phyloP scores from a whole-genome alignment of 2,329 filamentous ascomycete species.

The Aspergillus sp. region DNA sequence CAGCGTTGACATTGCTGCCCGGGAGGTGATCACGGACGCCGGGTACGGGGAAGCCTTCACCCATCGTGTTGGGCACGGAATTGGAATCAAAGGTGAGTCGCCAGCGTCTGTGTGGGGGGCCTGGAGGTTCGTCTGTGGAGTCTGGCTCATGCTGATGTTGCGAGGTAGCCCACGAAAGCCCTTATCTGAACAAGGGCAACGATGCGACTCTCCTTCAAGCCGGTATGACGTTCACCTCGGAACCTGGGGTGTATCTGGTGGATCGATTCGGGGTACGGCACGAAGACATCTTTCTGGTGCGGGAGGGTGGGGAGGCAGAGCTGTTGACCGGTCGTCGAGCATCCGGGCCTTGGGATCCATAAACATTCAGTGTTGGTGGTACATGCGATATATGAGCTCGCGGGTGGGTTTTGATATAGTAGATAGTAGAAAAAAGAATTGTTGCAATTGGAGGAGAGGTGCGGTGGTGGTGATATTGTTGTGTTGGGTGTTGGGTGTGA shows the following conservation, averaged over 20 bases:
- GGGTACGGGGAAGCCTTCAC: conserved; percentile 63
- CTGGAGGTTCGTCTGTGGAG: too few species aligned
- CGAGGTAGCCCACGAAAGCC: conserved; percentile 57
- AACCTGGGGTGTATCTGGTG: conserved; percentile 64
- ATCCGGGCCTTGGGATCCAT: conserved; percentile 55
- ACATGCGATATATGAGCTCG: too few species aligned
- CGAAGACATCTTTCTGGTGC: conserved; percentile 63
- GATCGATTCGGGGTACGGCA: conserved; percentile 63
- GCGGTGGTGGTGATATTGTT: too few species aligned
- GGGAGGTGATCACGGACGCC: conserved; percentile 57
- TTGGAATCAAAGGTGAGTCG: conserved; percentile 60
- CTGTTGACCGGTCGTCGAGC: conserved; percentile 58
- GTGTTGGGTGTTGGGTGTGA: too few species aligned
- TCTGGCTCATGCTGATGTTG: not conserved
- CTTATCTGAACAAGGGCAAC: conserved; percentile 66
- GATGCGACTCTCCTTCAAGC: conserved; percentile 47
- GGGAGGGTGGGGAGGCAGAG: conserved; percentile 55
- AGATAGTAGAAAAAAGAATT: too few species aligned
- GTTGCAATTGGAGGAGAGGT: too few species aligned
- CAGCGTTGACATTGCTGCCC: conserved; percentile 62
- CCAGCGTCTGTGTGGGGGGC: too few species aligned
- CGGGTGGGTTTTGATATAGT: too few species aligned
- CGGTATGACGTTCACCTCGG: conserved; percentile 65
- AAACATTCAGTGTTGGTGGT: not conserved
- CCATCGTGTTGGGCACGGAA: conserved; percentile 64